These are phyloP conservation scores for Cenchrus fungigraminus DNA, from an alignment of 176 grass and related monocot genomes.

Conservation along the genomic window DNA sequence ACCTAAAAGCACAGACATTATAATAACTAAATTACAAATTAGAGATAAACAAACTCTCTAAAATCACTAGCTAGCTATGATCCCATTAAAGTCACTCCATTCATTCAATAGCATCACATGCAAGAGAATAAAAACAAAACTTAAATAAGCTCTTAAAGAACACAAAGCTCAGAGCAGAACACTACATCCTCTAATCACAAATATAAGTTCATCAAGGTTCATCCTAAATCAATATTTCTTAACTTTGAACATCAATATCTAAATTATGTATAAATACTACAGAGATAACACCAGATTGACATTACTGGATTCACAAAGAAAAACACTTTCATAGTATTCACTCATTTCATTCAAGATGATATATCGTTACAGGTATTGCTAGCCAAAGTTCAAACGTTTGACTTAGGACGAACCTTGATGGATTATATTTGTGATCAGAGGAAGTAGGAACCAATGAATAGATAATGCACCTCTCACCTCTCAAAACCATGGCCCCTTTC, in stretches of 20 bases:
- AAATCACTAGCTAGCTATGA: conserved; percentile 18
- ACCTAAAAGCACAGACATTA: not conserved
- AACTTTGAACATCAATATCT: too few species aligned
- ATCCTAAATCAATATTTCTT: not conserved
- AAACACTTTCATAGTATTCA: not conserved
- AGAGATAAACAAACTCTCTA: not conserved
- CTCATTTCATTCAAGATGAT: not conserved
- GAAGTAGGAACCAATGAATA: conserved; percentile 16
- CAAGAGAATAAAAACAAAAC: conserved; percentile 30
- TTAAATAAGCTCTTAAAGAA: not conserved
- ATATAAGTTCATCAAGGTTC: too few species aligned
- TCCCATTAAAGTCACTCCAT: conserved; percentile 44
- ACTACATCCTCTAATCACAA: not conserved
- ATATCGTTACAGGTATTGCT: not conserved
- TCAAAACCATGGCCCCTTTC: conserved; percentile 66
- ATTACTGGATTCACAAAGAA: not conserved
- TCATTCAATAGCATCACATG: conserved; percentile 3
- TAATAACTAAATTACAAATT: conserved; percentile 12
- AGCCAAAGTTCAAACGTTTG: not conserved
- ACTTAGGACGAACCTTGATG: not conserved
- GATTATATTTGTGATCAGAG: not conserved
- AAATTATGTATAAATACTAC: not conserved
- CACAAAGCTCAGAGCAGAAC: not conserved
- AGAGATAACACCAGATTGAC: not conserved
- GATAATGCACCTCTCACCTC: conserved; percentile 81